These are phyloP conservation scores for Penicillium parvum DNA, from an alignment of 495 filamentous ascomycete species.

Conservation along the genomic window DNA sequence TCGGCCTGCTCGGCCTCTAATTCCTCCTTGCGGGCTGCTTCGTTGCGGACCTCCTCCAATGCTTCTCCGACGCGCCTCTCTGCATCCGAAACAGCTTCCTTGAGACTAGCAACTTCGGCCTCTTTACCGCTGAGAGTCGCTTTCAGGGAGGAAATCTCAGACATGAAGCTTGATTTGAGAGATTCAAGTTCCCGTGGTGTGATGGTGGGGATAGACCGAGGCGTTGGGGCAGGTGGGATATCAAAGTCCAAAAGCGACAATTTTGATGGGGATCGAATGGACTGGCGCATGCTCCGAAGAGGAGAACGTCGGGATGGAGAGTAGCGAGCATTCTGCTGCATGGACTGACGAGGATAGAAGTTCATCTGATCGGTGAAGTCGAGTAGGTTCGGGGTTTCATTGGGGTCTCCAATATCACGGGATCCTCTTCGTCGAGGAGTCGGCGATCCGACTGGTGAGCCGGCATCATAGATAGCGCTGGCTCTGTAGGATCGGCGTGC, in stretches of 20 bases:
- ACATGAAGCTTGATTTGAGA: conserved; percentile 81
- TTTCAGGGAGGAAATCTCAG: conserved; percentile 84
- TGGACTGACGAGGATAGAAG: conserved; percentile 41
- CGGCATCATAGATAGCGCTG: conserved; percentile 29
- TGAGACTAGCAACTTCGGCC: conserved; percentile 79
- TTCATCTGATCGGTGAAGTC: conserved; percentile 84
- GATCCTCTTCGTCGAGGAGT: conserved; percentile 58
- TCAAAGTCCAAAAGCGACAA: conserved; percentile 81
- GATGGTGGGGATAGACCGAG: conserved; percentile 83
- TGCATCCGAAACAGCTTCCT: conserved; percentile 79
- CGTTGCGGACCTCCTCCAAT: conserved; percentile 73
- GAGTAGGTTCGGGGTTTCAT: conserved; percentile 55
- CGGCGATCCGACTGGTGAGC: conserved; percentile 48
- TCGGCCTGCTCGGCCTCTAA: conserved; percentile 71
- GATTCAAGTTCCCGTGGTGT: conserved; percentile 89
- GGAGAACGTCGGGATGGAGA: conserved; percentile 47
- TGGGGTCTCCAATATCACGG: conserved; percentile 44
- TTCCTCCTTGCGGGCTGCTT: conserved; percentile 60
- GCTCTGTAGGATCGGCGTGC: conserved; percentile 27
- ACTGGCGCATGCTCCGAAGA: conserved; percentile 27
- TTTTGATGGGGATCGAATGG: conserved; percentile 37
- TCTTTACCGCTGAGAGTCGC: conserved; percentile 88
- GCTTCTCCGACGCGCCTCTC: conserved; percentile 88
- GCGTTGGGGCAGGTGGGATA: conserved; percentile 82
- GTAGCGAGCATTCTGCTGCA: conserved; percentile 34